phyloP scores from a whole-genome alignment of 2,329 filamentous ascomycete species.

The Fusarium hainanense region DNA sequence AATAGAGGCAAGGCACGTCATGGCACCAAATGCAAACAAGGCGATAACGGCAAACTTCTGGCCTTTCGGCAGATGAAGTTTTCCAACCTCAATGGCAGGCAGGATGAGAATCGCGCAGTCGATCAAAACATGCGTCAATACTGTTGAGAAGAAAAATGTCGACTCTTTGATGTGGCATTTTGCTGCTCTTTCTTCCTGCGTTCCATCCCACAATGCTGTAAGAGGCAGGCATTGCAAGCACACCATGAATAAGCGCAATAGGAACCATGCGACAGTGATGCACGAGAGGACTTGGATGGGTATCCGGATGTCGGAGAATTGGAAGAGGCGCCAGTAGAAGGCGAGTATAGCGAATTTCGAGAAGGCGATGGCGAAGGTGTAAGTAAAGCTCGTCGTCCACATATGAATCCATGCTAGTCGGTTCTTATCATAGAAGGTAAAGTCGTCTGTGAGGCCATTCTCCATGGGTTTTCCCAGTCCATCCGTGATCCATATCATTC shows the following conservation, averaged over 20 bases:
- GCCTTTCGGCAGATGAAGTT: conserved; percentile 44
- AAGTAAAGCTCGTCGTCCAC: conserved; percentile 45
- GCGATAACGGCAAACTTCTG: conserved; percentile 48
- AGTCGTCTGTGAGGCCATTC: conserved; percentile 24
- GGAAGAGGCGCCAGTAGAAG: conserved; percentile 49
- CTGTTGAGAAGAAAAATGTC: conserved; percentile 50
- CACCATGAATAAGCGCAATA: conserved; percentile 47
- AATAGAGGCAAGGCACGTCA: conserved; percentile 46
- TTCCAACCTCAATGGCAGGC: conserved; percentile 48
- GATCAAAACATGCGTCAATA: conserved; percentile 48
- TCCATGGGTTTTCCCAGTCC: conserved; percentile 36
- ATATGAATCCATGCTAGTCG: conserved; percentile 39
- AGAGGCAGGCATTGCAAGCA: conserved; percentile 51
- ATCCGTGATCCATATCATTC: conserved; percentile 32
- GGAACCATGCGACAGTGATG: conserved; percentile 43
- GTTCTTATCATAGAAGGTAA: conserved; percentile 24
- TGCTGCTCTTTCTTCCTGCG: conserved; percentile 34
- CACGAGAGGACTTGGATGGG: conserved; percentile 45
- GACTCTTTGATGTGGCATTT: conserved; percentile 48
- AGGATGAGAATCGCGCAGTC: conserved; percentile 49
- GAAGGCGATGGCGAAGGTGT: conserved; percentile 45
- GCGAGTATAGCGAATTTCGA: conserved; percentile 47
- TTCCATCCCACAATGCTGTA: conserved; percentile 48
- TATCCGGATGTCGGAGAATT: conserved; percentile 43
- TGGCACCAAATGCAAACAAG: conserved; percentile 46